These are phyloP conservation scores for Porphyrellus cyaneotinctus DNA, from an alignment of 768 basidiomycete species.

Conservation along the genomic window DNA sequence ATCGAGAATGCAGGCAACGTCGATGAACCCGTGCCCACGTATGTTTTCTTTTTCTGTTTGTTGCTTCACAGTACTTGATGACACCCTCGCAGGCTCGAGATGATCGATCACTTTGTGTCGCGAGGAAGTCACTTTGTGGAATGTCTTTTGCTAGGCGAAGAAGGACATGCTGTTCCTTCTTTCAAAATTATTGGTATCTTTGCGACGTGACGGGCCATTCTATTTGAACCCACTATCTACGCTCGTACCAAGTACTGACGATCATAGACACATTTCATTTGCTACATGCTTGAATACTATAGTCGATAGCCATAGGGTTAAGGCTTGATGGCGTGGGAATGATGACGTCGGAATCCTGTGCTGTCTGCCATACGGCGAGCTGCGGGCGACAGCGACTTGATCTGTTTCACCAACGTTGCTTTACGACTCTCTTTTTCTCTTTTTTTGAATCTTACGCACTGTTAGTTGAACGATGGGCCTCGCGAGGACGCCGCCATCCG, in stretches of 20 bases:
- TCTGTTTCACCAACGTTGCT: neutral
- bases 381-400: neutral
- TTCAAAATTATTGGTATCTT: slow-evolving; percentile 95
- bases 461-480: slow-evolving; percentile 11
- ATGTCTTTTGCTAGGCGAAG: slow-evolving; percentile 83
- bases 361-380: neutral
- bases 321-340: slow-evolving; percentile 21
- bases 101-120: slow-evolving; percentile 86
- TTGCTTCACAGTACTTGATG: neutral
- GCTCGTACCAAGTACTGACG: neutral
- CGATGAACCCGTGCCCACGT: slow-evolving; percentile 62
- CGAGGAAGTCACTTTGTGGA: slow-evolving; percentile 91
- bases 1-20: slow-evolving; percentile 75
- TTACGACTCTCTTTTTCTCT: neutral
- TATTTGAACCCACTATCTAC: neutral
- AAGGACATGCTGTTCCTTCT: slow-evolving; percentile 69
- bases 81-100: slow-evolving; percentile 51
- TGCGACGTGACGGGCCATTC: slow-evolving; percentile 46
- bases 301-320: neutral
- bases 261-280: slow-evolving; percentile 1
- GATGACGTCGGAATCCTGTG: slow-evolving; percentile 18
- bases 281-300: neutral
- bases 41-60: slow-evolving; percentile 30
- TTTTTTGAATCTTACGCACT: neutral
- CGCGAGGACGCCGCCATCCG: slow-evolving; percentile 10